Evolutionary conservation across 257 asterid genomes (phyloP), one percentile per base, ranked within the genome.

Genomic region (Echites panduratus): DNA sequence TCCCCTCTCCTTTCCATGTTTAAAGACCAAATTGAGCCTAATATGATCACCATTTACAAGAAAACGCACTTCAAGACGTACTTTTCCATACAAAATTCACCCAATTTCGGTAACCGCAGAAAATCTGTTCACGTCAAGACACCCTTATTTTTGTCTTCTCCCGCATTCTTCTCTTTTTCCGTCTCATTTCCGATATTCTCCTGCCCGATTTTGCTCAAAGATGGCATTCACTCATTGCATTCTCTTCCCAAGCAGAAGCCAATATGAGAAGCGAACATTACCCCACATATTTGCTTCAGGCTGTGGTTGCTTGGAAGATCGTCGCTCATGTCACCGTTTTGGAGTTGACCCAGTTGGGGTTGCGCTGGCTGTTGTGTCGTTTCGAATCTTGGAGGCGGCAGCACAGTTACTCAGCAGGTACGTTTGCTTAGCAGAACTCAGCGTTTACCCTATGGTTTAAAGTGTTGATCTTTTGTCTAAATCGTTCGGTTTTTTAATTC

Each of bases 391-490:
- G 87, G 80, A 40, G 85, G 85, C n/a, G 82, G 80, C 26, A 81
- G 84, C 68, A 84, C 84, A 6, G 74, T 78, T 26, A 73, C 79
- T 12, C 80, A 78, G 63, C 83, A 73, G 84, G 85, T 84, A 53
- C 50, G 32, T 0, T 24, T 58, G 64, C 38, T 58, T 22, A 24
- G 26, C 26, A 9, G 29, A 22, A 54, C n/a, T 52, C 49, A 47
- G 44, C 20, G 4, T 17, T 12, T 32, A 27, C n/a, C 49, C 52
- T 58, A 65, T 14, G 17, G 38, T 17, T 62, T 2, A 48, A 1
- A 5, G 79, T 82, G 59, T 81, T 72, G 88, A 57, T 70, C 20
- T 71, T 79, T 59, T 79, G 77, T 65, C 84, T 41, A 49, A 79
- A 8, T 70, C 13, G 45, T 59, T 26, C 6, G 19, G 9, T 43